Percentiles rank a stretch among this genome's conserved stretches.
phyloP scores from a whole-genome alignment of 2,329 filamentous ascomycete genomes.

The Chaetothyriales sp. region DNA sequence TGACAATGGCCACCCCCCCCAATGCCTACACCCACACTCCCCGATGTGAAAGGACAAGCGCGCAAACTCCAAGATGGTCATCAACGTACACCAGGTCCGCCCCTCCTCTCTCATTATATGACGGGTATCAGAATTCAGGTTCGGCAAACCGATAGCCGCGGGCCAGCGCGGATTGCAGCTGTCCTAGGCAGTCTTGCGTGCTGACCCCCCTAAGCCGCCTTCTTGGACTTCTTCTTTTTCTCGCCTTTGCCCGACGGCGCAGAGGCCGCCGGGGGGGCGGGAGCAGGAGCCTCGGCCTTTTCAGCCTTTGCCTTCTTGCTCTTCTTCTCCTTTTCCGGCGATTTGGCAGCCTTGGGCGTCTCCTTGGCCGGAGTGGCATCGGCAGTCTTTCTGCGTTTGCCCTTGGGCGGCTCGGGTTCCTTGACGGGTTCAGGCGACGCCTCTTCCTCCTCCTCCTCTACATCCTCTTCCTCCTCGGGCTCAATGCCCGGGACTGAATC shows the following conservation, averaged over 20 bases:
- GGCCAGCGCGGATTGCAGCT: not conserved
- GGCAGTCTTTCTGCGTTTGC: constrained; percentile 33
- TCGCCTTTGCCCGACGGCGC: constrained; percentile 13
- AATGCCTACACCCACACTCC: not conserved
- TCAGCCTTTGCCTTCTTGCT: constrained; percentile 39
- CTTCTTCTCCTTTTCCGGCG: constrained; percentile 26
- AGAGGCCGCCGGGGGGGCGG: not conserved
- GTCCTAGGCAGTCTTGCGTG: not conserved
- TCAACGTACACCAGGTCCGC: not conserved
- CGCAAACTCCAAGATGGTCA: not conserved
- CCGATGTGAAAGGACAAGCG: not conserved
- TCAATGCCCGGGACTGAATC: constrained; percentile 11
- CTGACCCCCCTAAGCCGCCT: constrained; percentile 1
- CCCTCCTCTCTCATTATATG: not conserved
- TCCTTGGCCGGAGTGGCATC: constrained; percentile 26
- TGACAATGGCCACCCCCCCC: not conserved
- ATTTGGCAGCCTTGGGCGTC: constrained; percentile 22
- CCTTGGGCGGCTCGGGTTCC: constrained; percentile 30
- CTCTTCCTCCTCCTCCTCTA: constrained; percentile 24
- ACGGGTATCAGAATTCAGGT: not conserved
- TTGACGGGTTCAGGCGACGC: constrained; percentile 26
- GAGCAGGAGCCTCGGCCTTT: constrained; percentile 10
- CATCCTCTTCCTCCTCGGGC: constrained; percentile 26
- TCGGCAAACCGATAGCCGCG: not conserved
- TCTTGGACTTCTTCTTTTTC: constrained; percentile 17